phyloP scores from a whole-genome alignment of 768 basidiomycete species.

The Panellus pusillus region DNA sequence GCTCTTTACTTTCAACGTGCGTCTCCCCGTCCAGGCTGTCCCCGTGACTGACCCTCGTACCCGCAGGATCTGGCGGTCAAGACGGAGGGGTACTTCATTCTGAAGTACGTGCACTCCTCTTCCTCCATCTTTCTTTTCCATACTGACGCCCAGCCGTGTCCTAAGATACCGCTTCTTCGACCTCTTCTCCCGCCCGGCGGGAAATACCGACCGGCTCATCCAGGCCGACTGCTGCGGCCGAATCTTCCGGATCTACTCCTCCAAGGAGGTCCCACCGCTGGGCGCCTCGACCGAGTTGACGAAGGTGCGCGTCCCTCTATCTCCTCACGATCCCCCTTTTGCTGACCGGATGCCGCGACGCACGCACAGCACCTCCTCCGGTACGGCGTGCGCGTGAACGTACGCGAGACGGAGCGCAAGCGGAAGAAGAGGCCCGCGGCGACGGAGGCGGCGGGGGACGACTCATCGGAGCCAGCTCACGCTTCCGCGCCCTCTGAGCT shows the following conservation, averaged over 20 bases:
- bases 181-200: slow-evolving; percentile 30
- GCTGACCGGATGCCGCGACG: neutral
- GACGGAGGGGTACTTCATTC: slow-evolving; percentile 62
- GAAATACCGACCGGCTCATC: slow-evolving; percentile 29
- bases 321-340: neutral
- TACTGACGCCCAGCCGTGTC: no score
- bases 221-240: slow-evolving; percentile 44
- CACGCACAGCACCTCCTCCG: slow-evolving; percentile 47
- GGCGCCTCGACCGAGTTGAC: slow-evolving; percentile 44
- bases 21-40: slow-evolving; percentile 21
- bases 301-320: slow-evolving; percentile 30
- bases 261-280: slow-evolving; percentile 47
- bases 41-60: neutral
- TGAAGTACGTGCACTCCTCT: slow-evolving; percentile 39
- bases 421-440: slow-evolving; percentile 40
- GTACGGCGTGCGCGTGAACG: slow-evolving; percentile 59
- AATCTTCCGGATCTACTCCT: slow-evolving; percentile 43
- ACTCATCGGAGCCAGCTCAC: no score
- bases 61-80: slow-evolving; percentile 70
- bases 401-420: slow-evolving; percentile 58
- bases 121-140: no score
- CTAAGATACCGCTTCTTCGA: slow-evolving; percentile 44
- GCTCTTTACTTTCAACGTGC: slow-evolving; percentile 66
- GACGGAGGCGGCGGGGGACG: neutral
- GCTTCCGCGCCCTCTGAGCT: slow-evolving; percentile 7